Base-by-base conservation (phyloP, 768 basidiomycete species). In the Trametes elegans region DNA sequence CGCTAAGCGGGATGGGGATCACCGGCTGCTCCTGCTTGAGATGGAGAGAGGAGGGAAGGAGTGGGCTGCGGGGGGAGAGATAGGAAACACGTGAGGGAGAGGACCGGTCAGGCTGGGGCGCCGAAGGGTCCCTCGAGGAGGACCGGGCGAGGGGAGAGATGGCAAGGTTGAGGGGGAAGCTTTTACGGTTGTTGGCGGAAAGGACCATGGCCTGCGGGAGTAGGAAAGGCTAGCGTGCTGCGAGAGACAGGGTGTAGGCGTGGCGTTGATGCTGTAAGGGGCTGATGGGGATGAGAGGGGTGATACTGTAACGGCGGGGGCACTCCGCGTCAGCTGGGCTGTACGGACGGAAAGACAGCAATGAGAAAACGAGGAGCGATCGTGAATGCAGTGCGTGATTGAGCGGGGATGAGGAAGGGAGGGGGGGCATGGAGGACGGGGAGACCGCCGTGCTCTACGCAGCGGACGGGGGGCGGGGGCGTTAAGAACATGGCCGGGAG, bases 11-110 rank as follows among this genome's bases (percentile, higher is more conserved):
- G 29, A 55, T 49, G 7, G 51, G 46, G n/a, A 52, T 28, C 10
- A 55, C 19, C 16, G 53, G 53, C 31, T 55, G 53, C 10, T 59
- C 23, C 66, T 71, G 32, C 67, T 64, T 59, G 29, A 29, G 69
- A 65, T 11, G 65, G 43, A 35, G 48, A 52, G 21, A 62, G 42
- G 19, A 50, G 46, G 45, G 46, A 31, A 40, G 34, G 44, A 28
- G 41, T 34, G 49, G 46, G 29, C 26, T 32, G 23, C 61, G 46
- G 10, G 62, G 21, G 55, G 59, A 42, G 62, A 63, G 40, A 59
- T 66, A 40, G 29, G 23, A 50, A 41, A 28, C 45, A 21, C 45
- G 38, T 7, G 53, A 49, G 43, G 41, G 59, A 31, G 43, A 38
- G 21, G 28, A 48, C 38, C 53, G 49, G 14, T 50, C 29, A 11